Base-by-base conservation (phyloP, 2,329 filamentous ascomycete species). In the Metarhizium sp. region DNA sequence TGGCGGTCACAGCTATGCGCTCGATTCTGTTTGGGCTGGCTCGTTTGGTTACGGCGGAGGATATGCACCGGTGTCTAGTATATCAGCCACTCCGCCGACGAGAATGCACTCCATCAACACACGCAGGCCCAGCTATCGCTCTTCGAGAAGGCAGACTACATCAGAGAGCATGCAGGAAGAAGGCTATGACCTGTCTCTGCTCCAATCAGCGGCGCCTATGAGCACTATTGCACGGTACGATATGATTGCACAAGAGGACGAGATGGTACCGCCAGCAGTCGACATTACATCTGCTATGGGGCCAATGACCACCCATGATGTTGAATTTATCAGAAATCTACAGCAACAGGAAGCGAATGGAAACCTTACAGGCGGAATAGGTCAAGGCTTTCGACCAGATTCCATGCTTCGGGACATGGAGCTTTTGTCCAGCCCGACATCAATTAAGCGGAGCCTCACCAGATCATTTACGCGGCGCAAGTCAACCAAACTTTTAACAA, bases 361-460 rank as follows among this genome's bases (percentile, higher is more conserved):
- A 2, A 73, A 70, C 40, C 67, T 85, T 30, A 84, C 80, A 0
- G 79, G 80, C n/a, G 82, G 82, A 0, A 61, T 85, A 11, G 82
- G 82, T 2, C 68, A 70, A 38, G 82, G 82, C 2, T 77, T 80
- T 58, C 72, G 66, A 30, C 73, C 79, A 0, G 72, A 76, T 30
- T 67, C 72, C 3, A 75, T 66, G 2, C 68, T 85, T 18, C 75
- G 67, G 25, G 75, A 77, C 60, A 73, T 73, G 0, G 76, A 82
- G n/a, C 69, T 85, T 34, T 60, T 80, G 16, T 69, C 75, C 2
- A 62, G 66, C 3, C 67, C 68, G 1, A 65, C 62, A 3, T 60
- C 67, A 2, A 58, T 68, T 1, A 69, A 71, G 55, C 67, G 70
- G 13, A 69, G 63, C 40, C 58, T 76, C 40, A 69, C 72, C 2